These are phyloP conservation scores for Agarophyton chilense DNA, from an alignment of 23 red algal genomes.

Conservation along the genomic window DNA sequence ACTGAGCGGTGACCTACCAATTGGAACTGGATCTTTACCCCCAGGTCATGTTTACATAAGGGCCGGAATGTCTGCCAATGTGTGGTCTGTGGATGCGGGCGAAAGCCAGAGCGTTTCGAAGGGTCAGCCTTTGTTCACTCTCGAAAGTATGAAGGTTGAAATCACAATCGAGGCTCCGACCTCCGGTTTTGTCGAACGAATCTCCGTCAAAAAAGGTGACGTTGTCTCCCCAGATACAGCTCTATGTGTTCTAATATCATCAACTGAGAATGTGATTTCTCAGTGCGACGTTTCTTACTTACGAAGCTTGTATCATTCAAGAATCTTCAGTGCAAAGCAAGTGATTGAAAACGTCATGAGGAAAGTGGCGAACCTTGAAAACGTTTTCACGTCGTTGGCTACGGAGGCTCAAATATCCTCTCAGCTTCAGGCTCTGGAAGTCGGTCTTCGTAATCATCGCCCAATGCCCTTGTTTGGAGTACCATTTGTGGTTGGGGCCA, in stretches of 20 bases:
- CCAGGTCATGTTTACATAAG: conserved; percentile 3
- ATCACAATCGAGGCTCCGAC: conserved; percentile 61
- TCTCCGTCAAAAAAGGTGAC: conserved; percentile 51
- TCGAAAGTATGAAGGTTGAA: conserved; percentile 87
- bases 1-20: neutral
- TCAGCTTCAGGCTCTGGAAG: conserved; percentile 18
- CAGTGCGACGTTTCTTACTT: conserved; percentile 15
- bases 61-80: conserved; percentile 63
- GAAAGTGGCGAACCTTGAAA: neutral
- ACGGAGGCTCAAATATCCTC: neutral
- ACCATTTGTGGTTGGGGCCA: conserved; percentile 49
- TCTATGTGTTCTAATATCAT: conserved; percentile 52
- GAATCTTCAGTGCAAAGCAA: conserved; percentile 4
- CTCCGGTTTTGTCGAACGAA: conserved; percentile 19
- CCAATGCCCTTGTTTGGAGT: conserved; percentile 54
- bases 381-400: conserved; percentile 41
- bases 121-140: conserved; percentile 55
- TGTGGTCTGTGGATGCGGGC: conserved; percentile 57
- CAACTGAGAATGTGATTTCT: neutral
- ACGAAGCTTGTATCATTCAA: conserved; percentile 27
- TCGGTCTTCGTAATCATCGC: neutral
- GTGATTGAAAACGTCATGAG: conserved; percentile 33
- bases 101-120: conserved; percentile 49
- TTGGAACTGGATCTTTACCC: neutral
- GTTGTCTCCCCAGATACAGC: conserved; percentile 19